These are phyloP conservation scores for Saitoella complicata DNA, from an alignment of 805 yeast species.

Conservation along the genomic window DNA sequence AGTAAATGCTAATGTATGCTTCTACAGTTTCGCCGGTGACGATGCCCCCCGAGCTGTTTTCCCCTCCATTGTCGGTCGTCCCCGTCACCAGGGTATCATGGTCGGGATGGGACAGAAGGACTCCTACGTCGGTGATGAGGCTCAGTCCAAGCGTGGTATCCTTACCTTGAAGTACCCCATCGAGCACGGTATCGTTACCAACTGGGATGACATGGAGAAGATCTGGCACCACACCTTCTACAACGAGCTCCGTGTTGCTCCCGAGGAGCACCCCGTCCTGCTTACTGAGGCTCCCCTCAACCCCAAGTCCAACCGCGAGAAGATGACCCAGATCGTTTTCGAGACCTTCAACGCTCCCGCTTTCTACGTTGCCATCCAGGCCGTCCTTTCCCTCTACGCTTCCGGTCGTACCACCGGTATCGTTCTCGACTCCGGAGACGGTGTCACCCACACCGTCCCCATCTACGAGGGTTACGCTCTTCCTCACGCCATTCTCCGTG, in stretches of 20 bases:
- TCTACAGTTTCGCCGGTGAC: constrained; percentile 86
- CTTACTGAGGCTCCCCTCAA: constrained; percentile 99
- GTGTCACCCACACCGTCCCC: constrained; percentile 99
- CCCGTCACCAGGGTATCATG: constrained; percentile 95
- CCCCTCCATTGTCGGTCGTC: constrained; percentile 99
- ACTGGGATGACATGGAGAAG: constrained; percentile 99
- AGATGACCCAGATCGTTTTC: constrained; percentile 98
- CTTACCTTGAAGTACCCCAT: constrained; percentile 96
- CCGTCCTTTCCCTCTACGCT: constrained; percentile 93
- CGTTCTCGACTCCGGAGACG: constrained; percentile 98
- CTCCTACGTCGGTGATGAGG: constrained; percentile 99
- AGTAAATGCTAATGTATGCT: not conserved
- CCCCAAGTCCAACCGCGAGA: constrained; percentile 99
- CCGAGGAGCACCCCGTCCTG: constrained; percentile 99
- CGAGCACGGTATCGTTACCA: constrained; percentile 99
- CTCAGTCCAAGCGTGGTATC: constrained; percentile 99
- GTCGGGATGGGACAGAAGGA: constrained; percentile 98
- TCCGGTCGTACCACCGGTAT: constrained; percentile 99
- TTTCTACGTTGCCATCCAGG: constrained; percentile 96
- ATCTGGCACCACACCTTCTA: constrained; percentile 99
- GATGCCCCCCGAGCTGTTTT: constrained; percentile 99
- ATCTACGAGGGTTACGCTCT: constrained; percentile 98
- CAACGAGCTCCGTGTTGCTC: constrained; percentile 99
- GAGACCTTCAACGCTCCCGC: constrained; percentile 99
- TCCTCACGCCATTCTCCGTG: constrained; percentile 97